Base-by-base conservation (phyloP, 768 basidiomycete genomes). In the Mycena maculata region DNA sequence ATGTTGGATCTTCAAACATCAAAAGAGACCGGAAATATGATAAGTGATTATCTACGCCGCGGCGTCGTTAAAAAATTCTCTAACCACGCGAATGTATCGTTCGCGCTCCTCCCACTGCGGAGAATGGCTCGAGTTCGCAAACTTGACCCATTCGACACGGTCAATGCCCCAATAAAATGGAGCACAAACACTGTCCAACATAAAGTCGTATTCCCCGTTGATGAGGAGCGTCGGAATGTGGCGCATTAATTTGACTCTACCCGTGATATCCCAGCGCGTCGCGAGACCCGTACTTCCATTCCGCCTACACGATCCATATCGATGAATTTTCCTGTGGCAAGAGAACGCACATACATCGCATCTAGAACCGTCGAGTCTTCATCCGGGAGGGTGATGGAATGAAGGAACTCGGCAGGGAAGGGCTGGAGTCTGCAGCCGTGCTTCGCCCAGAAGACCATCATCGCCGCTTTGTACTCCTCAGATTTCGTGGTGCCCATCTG, bases 321-420 rank as follows among this genome's bases (percentile, higher is more conserved):
- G 27, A 13, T 1, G 23, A 12, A 12, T 28, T 8, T 4, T 3
- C 10, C 13, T 25, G 3, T 9, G 1, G 7, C 7, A n/a, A 11
- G 22, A 13, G 18, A 65, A 31, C 6, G 55, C 27, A 72, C 82
- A 45, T 47, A 86, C 87, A 88, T 86, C 3, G 83, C 83, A 44
- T 71, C 62, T 54, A 82, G 83, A 6, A 87, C 85, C 0, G 86
- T 88, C 5, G 82, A 76, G 58, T 88, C 86, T 42, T 81, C 28
- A 10, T 79, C 80, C 10, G 81, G 49, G 65, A 71, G 74, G 22
- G 62, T 75, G 50, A 86, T 76, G 27, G 78, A 63, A 38, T 68
- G 64, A 6, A 70, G 20, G 6, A 87, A 73, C 12, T 81, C 75
- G 41, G 78, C 61, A 0, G 88, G 88, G 75, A 79, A 78, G 0